Evolutionary conservation across 1,284 basidiomycete species (phyloP).

Genomic region (Microbotryum scabiosae): DNA sequence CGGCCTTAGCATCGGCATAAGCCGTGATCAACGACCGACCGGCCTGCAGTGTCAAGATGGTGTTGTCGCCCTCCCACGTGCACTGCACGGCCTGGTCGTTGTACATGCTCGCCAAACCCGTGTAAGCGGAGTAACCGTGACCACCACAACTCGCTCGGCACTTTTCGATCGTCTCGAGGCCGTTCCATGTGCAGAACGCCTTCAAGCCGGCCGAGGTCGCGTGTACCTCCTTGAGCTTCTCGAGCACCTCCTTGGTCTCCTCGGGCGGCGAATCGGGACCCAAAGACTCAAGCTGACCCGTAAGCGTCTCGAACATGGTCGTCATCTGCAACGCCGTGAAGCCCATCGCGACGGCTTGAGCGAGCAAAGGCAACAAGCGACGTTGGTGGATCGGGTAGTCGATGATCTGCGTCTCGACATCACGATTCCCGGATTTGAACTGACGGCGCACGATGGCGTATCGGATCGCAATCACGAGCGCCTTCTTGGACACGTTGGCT

Average conservation of each 20-base stretch:
- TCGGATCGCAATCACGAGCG: constrained; percentile 50
- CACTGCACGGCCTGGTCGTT: constrained; percentile 50
- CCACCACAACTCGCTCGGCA: constrained; percentile 50
- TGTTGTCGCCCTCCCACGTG: constrained; percentile 53
- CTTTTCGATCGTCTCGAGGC: constrained; percentile 50
- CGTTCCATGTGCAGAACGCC: constrained; percentile 54
- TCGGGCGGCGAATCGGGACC: constrained; percentile 40
- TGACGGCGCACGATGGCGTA: constrained; percentile 51
- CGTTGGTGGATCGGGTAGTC: constrained; percentile 55
- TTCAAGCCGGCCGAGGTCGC: constrained; percentile 52
- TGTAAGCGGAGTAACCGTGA: constrained; percentile 52
- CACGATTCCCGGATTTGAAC: constrained; percentile 45
- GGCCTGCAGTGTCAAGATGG: constrained; percentile 48
- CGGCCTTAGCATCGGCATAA: constrained; percentile 44
- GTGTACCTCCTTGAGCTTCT: constrained; percentile 53
- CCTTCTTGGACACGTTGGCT: constrained; percentile 48
- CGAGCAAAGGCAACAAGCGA: constrained; percentile 49
- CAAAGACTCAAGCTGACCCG: constrained; percentile 46
- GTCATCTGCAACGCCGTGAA: constrained; percentile 45
- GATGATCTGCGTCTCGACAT: constrained; percentile 49
- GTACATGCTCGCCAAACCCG: constrained; percentile 49
- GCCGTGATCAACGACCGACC: constrained; percentile 48
- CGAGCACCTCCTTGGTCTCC: constrained; percentile 40
- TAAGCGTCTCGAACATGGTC: constrained; percentile 42
- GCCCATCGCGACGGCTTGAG: constrained; percentile 51